phyloP scores from a whole-genome alignment of 2,329 filamentous ascomycete genomes.

The Microcera coccophila region DNA sequence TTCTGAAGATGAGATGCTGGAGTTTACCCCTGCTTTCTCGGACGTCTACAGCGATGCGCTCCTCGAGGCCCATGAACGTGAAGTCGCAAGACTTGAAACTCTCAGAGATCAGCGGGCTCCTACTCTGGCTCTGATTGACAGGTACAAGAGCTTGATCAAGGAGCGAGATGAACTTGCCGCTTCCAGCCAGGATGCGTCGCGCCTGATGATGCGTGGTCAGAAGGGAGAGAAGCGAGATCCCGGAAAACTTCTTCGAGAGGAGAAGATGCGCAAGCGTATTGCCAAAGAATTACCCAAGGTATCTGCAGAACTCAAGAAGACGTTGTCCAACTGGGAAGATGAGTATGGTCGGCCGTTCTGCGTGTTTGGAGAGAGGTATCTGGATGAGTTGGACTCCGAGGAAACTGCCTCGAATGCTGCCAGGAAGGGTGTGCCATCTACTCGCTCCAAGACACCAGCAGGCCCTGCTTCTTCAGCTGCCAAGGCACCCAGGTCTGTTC shows the following conservation, averaged over 20 bases:
- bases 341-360: slow-evolving; percentile 92
- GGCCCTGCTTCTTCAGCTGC: slow-evolving; percentile 49
- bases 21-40: slow-evolving; percentile 94
- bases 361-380: slow-evolving; percentile 85
- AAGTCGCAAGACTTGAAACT: slow-evolving; percentile 76
- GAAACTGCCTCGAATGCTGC: slow-evolving; percentile 34
- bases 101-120: slow-evolving; percentile 85
- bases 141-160: slow-evolving; percentile 73
- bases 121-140: slow-evolving; percentile 76
- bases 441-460: slow-evolving; percentile 70
- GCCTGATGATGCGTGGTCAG: slow-evolving; percentile 83
- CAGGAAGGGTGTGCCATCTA: slow-evolving; percentile 49
- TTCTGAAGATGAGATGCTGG: slow-evolving; percentile 97
- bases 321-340: slow-evolving; percentile 84
- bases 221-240: slow-evolving; percentile 95
- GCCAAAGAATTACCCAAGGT: slow-evolving; percentile 94
- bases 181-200: slow-evolving; percentile 91
- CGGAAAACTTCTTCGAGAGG: slow-evolving; percentile 86
- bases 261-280: slow-evolving; percentile 98
- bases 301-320: slow-evolving; percentile 73
- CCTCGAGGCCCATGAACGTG: slow-evolving; percentile 88
- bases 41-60: slow-evolving; percentile 96
- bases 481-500: slow-evolving; percentile 35
- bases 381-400: slow-evolving; percentile 73
- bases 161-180: slow-evolving; percentile 85